Conservation (phyloP, 106 monocot genomes). For the Dendrobium nobile region DNA sequence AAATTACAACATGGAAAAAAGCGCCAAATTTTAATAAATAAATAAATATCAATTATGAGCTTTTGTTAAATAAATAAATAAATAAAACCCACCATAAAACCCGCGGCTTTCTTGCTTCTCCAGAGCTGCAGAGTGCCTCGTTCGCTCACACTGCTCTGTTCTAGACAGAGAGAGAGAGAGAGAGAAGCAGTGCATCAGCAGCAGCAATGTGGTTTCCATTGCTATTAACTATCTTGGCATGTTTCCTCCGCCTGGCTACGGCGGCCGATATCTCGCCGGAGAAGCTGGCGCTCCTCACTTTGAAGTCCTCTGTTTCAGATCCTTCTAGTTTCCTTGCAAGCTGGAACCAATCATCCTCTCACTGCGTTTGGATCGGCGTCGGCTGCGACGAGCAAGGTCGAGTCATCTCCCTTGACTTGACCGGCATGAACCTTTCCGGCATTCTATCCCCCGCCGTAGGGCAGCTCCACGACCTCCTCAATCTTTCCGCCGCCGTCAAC, state of each 20-base stretch:
- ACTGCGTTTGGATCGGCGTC: constrained; percentile 37
- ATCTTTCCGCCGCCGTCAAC: constrained; percentile 35
- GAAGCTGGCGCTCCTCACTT: constrained; percentile 10
- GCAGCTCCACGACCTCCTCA: constrained; percentile 26
- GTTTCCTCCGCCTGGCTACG: not conserved
- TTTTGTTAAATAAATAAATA: not conserved
- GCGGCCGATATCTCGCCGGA: constrained; percentile 2
- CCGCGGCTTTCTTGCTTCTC: not conserved
- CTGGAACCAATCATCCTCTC: constrained; percentile 25
- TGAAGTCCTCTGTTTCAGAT: constrained; percentile 15
- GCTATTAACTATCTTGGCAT: not conserved
- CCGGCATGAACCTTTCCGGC: constrained; percentile 33
- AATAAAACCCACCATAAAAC: not conserved
- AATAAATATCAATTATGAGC: not conserved
- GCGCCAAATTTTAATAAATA: not conserved
- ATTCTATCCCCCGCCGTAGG: constrained; percentile 20
- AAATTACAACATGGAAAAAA: not conserved
- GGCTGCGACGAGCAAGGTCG: constrained; percentile 18
- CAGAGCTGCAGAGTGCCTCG: not conserved
- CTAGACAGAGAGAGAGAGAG: not conserved
- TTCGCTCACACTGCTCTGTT: not conserved
- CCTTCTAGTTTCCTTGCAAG: constrained; percentile 17
- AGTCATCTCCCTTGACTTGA: constrained; percentile 31
- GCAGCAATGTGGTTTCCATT: not conserved
- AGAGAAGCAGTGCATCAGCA: not conserved